These are phyloP conservation scores for Hanseniaspora guilliermondii DNA, from an alignment of 805 yeast genomes.

Conservation along the genomic window DNA sequence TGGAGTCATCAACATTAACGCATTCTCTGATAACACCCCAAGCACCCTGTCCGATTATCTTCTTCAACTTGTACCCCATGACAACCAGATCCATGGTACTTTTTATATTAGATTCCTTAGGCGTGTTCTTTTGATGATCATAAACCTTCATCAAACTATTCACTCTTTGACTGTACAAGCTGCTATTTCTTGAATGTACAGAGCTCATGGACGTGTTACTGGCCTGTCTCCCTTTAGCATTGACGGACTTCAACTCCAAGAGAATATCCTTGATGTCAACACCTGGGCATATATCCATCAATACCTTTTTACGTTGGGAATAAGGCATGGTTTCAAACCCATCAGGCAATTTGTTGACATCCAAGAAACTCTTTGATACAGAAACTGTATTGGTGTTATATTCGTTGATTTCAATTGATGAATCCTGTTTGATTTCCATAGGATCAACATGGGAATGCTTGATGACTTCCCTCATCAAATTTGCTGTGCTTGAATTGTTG, in stretches of 20 bases:
- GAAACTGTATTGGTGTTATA: background rate
- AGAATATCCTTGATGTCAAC: conserved; percentile 28
- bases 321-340: conserved; percentile 47
- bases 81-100: conserved; percentile 55
- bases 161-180: background rate
- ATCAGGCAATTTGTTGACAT: conserved; percentile 31
- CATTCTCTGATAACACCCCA: conserved; percentile 81
- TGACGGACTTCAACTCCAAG: conserved; percentile 15
- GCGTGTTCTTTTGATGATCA: background rate
- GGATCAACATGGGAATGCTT: conserved; percentile 10
- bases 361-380: background rate
- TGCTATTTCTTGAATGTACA: background rate
- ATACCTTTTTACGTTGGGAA: conserved; percentile 42
- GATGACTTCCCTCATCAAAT: background rate
- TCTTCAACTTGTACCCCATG: conserved; percentile 52
- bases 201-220: background rate
- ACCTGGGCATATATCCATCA: conserved; percentile 28
- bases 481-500: conserved; percentile 1
- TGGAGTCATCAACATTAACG: conserved; percentile 17
- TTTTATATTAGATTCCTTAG: background rate
- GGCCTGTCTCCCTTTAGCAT: background rate
- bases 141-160: background rate
- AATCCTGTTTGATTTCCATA: background rate
- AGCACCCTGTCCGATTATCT: conserved; percentile 75
- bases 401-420: background rate